Conservation (phyloP, 1,284 basidiomycete genomes). For the Irpex rosettiformis region DNA sequence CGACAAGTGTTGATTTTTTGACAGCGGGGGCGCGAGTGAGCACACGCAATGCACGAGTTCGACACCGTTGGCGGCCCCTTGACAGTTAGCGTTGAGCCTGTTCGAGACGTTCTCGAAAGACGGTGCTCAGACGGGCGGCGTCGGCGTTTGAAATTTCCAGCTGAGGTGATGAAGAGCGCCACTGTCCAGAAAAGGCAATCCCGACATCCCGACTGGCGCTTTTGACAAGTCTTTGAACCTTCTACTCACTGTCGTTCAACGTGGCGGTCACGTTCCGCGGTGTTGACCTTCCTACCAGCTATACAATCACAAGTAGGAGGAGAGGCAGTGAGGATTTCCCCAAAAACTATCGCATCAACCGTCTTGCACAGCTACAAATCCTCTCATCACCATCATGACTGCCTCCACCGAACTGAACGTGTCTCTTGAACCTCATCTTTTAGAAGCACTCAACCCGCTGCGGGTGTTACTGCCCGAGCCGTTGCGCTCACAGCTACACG, state of each 20-base stretch:
- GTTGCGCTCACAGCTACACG: conserved; percentile 37
- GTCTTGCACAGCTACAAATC: not conserved
- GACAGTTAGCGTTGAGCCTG: too few species aligned
- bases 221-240: not conserved
- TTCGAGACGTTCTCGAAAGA: not conserved
- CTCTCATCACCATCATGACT: conserved; percentile 15
- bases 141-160: not conserved
- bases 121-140: not conserved
- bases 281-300: too few species aligned
- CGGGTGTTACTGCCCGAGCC: conserved; percentile 40
- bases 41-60: too few species aligned
- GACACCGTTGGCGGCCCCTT: too few species aligned
- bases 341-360: not conserved
- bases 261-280: not conserved
- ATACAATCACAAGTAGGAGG: too few species aligned
- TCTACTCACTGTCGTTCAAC: not conserved
- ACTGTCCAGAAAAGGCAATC: not conserved
- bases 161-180: not conserved
- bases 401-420: conserved; percentile 41
- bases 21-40: not conserved
- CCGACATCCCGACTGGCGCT: not conserved
- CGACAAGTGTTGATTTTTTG: not conserved
- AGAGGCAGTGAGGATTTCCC: too few species aligned
- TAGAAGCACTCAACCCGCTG: conserved; percentile 44
- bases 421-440: conserved; percentile 65